Evolutionary conservation across 148 eudicot species (phyloP).

Genomic region (Rhododendron simsii): DNA sequence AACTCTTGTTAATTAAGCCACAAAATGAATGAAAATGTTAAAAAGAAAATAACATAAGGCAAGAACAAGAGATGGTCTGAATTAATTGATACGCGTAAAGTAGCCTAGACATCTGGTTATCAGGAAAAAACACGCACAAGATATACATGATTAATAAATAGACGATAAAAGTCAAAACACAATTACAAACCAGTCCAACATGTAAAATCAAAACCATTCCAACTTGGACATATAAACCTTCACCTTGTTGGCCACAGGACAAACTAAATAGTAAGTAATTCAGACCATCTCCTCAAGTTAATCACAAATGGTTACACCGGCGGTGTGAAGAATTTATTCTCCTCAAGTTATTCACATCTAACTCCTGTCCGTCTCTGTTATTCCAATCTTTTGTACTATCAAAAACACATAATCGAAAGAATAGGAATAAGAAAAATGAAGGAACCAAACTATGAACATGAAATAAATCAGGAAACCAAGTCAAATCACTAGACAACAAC

Average conservation of each 20-base stretch:
- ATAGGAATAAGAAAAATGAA: background rate
- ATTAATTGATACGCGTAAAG: too few relatives aligned
- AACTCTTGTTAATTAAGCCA: background rate
- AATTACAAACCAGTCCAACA: too few relatives aligned
- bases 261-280: background rate
- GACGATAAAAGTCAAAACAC: too few relatives aligned
- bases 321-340: too few relatives aligned
- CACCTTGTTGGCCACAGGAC: background rate
- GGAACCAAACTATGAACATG: background rate
- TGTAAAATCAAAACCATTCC: background rate
- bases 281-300: too few relatives aligned
- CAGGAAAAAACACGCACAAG: too few relatives aligned
- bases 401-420: background rate
- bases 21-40: background rate
- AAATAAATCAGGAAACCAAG: background rate
- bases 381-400: background rate
- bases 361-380: background rate
- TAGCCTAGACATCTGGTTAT: too few relatives aligned
- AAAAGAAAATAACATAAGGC: too few relatives aligned
- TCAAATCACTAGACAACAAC: background rate
- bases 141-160: too few relatives aligned
- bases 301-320: too few relatives aligned
- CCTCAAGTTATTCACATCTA: background rate
- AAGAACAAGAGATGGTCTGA: background rate
- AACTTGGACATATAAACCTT: background rate